Conservation (phyloP, 2,329 filamentous ascomycete species). For the Elsinoe australis region DNA sequence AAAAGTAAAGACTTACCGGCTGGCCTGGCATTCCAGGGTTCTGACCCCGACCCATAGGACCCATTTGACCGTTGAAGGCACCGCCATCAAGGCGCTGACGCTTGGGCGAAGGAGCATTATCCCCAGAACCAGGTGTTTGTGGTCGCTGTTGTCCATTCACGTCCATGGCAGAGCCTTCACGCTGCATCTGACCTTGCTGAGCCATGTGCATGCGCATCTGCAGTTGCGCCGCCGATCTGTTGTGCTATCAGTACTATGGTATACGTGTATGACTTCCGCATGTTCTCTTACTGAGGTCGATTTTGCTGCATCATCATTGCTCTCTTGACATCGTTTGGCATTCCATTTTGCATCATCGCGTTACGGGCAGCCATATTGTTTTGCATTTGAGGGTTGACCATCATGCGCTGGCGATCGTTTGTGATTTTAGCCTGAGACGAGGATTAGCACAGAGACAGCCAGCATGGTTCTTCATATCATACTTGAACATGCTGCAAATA, state of each 20-base stretch:
- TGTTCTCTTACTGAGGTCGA: slow-evolving; percentile 63
- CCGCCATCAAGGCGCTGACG: slow-evolving; percentile 71
- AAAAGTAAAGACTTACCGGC: slow-evolving; percentile 40
- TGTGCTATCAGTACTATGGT: not conserved
- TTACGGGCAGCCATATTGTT: slow-evolving; percentile 27
- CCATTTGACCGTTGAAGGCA: slow-evolving; percentile 68
- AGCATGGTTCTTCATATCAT: too few species aligned
- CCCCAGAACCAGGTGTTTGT: slow-evolving; percentile 71
- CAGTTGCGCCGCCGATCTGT: slow-evolving; percentile 46
- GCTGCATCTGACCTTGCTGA: slow-evolving; percentile 69
- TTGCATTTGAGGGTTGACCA: slow-evolving; percentile 22
- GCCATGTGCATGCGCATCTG: slow-evolving; percentile 55
- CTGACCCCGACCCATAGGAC: slow-evolving; percentile 63
- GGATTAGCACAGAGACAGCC: slow-evolving; percentile 18
- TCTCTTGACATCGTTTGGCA: slow-evolving; percentile 60
- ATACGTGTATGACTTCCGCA: not conserved
- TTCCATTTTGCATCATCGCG: slow-evolving; percentile 53
- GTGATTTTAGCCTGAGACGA: slow-evolving; percentile 59
- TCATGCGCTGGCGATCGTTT: slow-evolving; percentile 20
- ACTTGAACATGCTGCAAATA: slow-evolving; percentile 82
- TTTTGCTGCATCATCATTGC: slow-evolving; percentile 68
- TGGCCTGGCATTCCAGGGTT: slow-evolving; percentile 64
- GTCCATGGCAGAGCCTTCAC: slow-evolving; percentile 80
- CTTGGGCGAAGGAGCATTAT: slow-evolving; percentile 90
- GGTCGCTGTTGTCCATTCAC: slow-evolving; percentile 68